Evolutionary conservation across 2,329 filamentous ascomycete species (phyloP), one percentile per base, ranked within the genome.

Genomic region (Phyllosticta citriasiana): DNA sequence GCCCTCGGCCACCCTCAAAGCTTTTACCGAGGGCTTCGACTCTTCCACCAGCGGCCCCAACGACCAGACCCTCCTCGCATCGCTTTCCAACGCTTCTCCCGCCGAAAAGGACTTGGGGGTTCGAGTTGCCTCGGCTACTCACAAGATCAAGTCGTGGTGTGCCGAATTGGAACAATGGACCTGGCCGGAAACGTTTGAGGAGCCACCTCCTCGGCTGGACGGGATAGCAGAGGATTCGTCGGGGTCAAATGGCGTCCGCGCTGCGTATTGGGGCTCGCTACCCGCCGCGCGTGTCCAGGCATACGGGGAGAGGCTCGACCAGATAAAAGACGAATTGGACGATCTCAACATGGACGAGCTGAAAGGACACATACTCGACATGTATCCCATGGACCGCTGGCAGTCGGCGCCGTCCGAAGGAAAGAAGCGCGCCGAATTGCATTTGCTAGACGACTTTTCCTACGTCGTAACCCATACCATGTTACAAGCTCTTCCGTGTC

Each of bases 391-490:
- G 68, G 76, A 68, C 61, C 73, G 70, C 54, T 75, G 74, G 54
- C 71, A 72, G 77, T 83, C 76, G 52, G 71, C 75, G 16, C 80
- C 78, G 56, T 27, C 25, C 54, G 54, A 55, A 14, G 74, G 70
- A 27, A 70, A 72, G 63, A 70, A 72, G 63, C 69, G 65, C 35
- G 67, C 67, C 4, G 64, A 33, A 24, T 89, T 89, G 73, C 83
- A 82, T 64, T 86, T 83, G 63, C 84, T 97, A 79, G 91, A 94
- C 67, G 94, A 97, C 72, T 85, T 96, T 68, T 92, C 91, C 8
- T 90, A 93, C 25, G 82, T 97, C 55, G 83, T 97, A 61, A 97
- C 94, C 1, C 89, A 92, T 27, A 96, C 93, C 35, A 88, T 96
- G 19, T 77, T 99, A n/a, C 89, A 94, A 70, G 85, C 91, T 3